These are phyloP conservation scores for Globisporangium spiculum DNA, from an alignment of 352 stramenopile genomes.

Conservation along the genomic window DNA sequence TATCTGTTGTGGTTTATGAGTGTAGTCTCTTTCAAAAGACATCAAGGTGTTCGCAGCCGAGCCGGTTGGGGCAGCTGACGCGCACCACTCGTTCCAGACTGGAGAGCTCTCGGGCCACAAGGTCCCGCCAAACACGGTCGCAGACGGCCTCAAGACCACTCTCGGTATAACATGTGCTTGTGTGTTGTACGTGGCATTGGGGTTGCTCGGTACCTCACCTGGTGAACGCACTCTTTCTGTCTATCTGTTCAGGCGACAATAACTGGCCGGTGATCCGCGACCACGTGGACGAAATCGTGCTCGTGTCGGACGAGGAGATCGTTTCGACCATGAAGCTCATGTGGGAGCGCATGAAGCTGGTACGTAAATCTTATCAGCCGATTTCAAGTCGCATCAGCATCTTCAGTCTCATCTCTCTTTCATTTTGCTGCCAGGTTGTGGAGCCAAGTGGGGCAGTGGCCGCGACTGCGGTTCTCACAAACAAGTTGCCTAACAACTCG, in stretches of 20 bases:
- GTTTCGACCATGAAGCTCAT: conserved; percentile 76
- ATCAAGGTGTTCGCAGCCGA: conserved; percentile 77
- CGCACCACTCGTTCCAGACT: conserved; percentile 46
- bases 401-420: not conserved
- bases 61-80: conserved; percentile 54
- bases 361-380: conserved; percentile 2
- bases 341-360: conserved; percentile 90
- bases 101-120: conserved; percentile 41
- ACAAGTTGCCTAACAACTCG: conserved; percentile 39
- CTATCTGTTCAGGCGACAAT: conserved; percentile 35
- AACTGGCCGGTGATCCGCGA: conserved; percentile 89
- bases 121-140: conserved; percentile 47
- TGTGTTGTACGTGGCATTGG: not conserved
- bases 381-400: not conserved
- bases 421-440: conserved; percentile 36
- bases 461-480: conserved; percentile 35
- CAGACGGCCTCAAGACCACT: conserved; percentile 75
- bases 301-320: conserved; percentile 87
- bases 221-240: not conserved
- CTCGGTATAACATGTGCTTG: conserved; percentile 32
- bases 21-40: conserved; percentile 30
- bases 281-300: conserved; percentile 82
- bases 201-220: not conserved
- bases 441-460: conserved; percentile 68
- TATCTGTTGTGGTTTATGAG: not conserved